Evolutionary conservation across 163 green algal genomes (phyloP).

Genomic region (Chloroidium sp.): DNA sequence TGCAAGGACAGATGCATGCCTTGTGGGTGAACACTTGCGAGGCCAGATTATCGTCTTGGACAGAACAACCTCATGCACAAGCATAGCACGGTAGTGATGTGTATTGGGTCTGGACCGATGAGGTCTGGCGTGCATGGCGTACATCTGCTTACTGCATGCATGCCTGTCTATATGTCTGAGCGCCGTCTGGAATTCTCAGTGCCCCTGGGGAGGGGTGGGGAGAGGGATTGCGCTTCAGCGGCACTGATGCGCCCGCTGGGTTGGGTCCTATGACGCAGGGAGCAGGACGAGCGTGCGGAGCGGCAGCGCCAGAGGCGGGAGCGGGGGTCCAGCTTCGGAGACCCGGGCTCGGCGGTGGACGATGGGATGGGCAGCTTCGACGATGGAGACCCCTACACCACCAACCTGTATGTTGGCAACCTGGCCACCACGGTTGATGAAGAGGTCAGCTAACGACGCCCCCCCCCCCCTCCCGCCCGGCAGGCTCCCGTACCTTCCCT

Average conservation of each 20-base stretch:
- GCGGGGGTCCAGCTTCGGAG: slow-evolving; percentile 1
- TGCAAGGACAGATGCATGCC: too few species aligned
- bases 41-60: too few species aligned
- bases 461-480: background rate
- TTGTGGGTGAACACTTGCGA: too few species aligned
- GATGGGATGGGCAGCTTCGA: slow-evolving; percentile 40
- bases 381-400: slow-evolving; percentile 64
- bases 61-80: too few species aligned
- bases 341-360: background rate
- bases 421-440: slow-evolving; percentile 77
- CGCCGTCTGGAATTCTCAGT: background rate
- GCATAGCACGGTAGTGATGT: background rate
- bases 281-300: slow-evolving; percentile 67
- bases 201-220: background rate
- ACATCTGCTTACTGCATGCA: background rate
- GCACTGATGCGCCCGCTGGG: background rate
- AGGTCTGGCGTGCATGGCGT: background rate
- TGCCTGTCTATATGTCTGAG: background rate
- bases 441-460: slow-evolving; percentile 25
- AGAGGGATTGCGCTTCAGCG: background rate
- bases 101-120: background rate
- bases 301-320: slow-evolving; percentile 40
- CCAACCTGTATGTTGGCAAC: slow-evolving; percentile 87
- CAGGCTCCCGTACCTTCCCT: background rate
- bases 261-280: slow-evolving; percentile 30